Evolutionary conservation across 257 asterid genomes (phyloP).

Genomic region (Apocynum venetum): DNA sequence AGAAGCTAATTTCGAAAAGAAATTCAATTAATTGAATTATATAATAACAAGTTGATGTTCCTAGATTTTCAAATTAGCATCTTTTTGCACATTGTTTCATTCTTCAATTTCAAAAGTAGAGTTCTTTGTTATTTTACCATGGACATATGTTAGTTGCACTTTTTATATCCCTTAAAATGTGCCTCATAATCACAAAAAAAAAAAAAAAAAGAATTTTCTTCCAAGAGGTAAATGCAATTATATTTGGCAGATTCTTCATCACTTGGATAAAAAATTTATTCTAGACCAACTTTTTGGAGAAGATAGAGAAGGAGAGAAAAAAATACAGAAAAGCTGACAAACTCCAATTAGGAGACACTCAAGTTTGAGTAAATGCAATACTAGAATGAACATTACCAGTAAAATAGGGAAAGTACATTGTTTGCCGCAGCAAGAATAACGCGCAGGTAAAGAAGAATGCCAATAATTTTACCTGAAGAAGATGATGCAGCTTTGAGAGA

Average conservation of each 20-base stretch:
- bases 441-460: not conserved
- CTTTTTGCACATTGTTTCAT: not conserved
- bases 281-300: not conserved
- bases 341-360: not conserved
- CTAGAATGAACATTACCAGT: not conserved
- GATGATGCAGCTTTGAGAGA: conserved; percentile 44
- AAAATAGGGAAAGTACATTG: not conserved
- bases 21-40: not conserved
- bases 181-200: not conserved
- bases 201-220: not conserved
- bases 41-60: not conserved
- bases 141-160: not conserved
- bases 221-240: not conserved
- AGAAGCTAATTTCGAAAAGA: not conserved
- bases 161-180: not conserved
- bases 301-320: not conserved
- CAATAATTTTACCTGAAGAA: conserved; percentile 44
- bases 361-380: not conserved
- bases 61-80: not conserved
- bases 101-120: not conserved
- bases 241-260: not conserved
- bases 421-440: not conserved
- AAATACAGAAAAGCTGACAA: not conserved
- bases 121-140: not conserved
- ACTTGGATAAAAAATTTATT: not conserved